These are phyloP conservation scores for Colletotrichum sojae DNA, from an alignment of 2,329 filamentous ascomycete genomes.

Conservation along the genomic window DNA sequence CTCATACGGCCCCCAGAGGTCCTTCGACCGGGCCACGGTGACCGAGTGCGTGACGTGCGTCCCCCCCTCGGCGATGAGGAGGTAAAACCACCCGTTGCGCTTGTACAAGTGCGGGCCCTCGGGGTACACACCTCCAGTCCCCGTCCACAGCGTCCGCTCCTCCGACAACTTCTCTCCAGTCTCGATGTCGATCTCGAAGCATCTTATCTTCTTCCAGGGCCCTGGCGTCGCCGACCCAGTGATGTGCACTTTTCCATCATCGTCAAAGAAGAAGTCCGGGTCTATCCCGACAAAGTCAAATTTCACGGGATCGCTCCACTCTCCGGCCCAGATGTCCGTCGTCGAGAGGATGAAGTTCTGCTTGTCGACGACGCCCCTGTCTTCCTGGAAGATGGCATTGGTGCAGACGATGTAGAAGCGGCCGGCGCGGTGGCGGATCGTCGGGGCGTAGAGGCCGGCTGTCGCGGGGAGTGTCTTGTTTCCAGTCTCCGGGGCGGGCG, in stretches of 20 bases:
- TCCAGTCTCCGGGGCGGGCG: not conserved
- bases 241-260: conserved; percentile 58
- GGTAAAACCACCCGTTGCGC: conserved; percentile 53
- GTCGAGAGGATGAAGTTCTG: conserved; percentile 44
- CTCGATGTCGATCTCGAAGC: conserved; percentile 38
- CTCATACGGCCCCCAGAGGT: conserved; percentile 50
- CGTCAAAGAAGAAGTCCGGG: conserved; percentile 57
- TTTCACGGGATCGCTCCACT: conserved; percentile 49
- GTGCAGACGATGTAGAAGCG: conserved; percentile 47
- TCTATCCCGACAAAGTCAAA: conserved; percentile 54
- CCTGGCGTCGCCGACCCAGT: not conserved
- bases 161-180: conserved; percentile 15
- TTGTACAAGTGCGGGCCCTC: conserved; percentile 57
- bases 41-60: conserved; percentile 50
- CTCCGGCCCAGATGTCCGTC: conserved; percentile 43
- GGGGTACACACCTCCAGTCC: conserved; percentile 22
- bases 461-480: not conserved
- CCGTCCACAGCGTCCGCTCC: conserved; percentile 5
- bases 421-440: conserved; percentile 44
- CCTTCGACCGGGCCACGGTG: conserved; percentile 47
- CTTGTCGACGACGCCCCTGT: not conserved
- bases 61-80: conserved; percentile 58
- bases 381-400: conserved; percentile 30
- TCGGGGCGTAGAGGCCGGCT: conserved; percentile 45
- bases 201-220: conserved; percentile 43